phyloP scores from a whole-genome alignment of 768 basidiomycete species.

The Sarcodon aspratus region DNA sequence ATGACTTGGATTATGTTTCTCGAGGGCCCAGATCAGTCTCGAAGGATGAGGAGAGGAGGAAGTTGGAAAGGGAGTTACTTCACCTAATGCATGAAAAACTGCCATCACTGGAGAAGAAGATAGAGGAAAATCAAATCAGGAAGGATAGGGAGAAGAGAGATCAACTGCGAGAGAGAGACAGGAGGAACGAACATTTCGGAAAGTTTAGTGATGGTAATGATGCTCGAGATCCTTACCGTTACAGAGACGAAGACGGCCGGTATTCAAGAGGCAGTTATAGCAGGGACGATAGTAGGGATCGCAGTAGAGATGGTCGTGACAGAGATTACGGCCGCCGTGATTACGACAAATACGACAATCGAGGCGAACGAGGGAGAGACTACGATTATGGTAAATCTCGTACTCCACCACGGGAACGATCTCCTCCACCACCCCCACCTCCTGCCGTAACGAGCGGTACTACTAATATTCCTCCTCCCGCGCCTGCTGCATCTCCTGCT shows the following conservation, averaged over 20 bases:
- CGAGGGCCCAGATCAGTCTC: constrained; percentile 58
- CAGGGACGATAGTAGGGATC: constrained; percentile 20
- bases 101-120: constrained; percentile 80
- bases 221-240: constrained; percentile 20
- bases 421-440: constrained; percentile 39
- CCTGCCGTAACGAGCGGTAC: constrained; percentile 27
- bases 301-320: constrained; percentile 10
- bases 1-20: constrained; percentile 82
- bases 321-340: constrained; percentile 22
- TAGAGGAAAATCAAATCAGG: constrained; percentile 68
- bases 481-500: constrained; percentile 45
- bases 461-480: constrained; percentile 37
- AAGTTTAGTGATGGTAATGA: constrained; percentile 43
- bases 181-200: constrained; percentile 73
- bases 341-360: constrained; percentile 22
- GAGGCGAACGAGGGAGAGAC: constrained; percentile 39
- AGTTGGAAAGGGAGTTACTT: constrained; percentile 81
- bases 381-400: constrained; percentile 18
- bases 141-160: constrained; percentile 72
- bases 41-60: constrained; percentile 79
- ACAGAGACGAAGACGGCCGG: constrained; percentile 28
- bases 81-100: constrained; percentile 82
- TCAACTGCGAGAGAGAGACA: constrained; percentile 69
- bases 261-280: constrained; percentile 12
- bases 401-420: constrained; percentile 26